These are phyloP conservation scores for Penicillium fimorum DNA, from an alignment of 495 filamentous ascomycete genomes.

Conservation along the genomic window DNA sequence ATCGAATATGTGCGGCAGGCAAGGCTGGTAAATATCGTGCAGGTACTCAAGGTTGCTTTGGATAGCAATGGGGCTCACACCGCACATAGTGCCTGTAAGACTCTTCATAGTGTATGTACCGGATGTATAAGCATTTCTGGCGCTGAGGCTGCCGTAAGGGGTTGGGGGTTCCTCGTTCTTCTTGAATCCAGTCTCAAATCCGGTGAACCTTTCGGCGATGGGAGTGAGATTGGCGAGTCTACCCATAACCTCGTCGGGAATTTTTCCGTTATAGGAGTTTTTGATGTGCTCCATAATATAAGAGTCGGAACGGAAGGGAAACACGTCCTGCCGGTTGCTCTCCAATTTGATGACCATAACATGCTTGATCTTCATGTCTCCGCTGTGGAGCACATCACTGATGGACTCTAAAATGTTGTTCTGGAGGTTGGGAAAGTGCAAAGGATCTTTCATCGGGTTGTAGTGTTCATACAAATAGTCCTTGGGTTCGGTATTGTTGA, in stretches of 20 bases:
- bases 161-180: slow-evolving; percentile 24
- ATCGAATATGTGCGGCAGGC: slow-evolving; percentile 38
- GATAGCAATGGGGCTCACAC: slow-evolving; percentile 38
- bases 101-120: slow-evolving; percentile 53
- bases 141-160: slow-evolving; percentile 43
- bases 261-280: slow-evolving; percentile 23
- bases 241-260: slow-evolving; percentile 26
- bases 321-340: slow-evolving; percentile 41
- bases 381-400: slow-evolving; percentile 18
- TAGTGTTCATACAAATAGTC: slow-evolving; percentile 22
- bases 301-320: slow-evolving; percentile 33
- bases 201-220: slow-evolving; percentile 43
- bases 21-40: slow-evolving; percentile 44
- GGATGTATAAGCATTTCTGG: slow-evolving; percentile 43
- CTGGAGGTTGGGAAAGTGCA: slow-evolving; percentile 39
- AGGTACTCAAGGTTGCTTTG: slow-evolving; percentile 35
- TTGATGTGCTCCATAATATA: slow-evolving; percentile 32
- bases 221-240: slow-evolving; percentile 36
- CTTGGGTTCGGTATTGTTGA: background rate
- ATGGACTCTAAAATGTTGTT: slow-evolving; percentile 27
- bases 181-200: slow-evolving; percentile 38
- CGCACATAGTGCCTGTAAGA: slow-evolving; percentile 45
- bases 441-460: slow-evolving; percentile 31
- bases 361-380: slow-evolving; percentile 37
- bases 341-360: slow-evolving; percentile 38